phyloP scores from a whole-genome alignment of 495 filamentous ascomycete species.

The Ascobolus immersus region DNA sequence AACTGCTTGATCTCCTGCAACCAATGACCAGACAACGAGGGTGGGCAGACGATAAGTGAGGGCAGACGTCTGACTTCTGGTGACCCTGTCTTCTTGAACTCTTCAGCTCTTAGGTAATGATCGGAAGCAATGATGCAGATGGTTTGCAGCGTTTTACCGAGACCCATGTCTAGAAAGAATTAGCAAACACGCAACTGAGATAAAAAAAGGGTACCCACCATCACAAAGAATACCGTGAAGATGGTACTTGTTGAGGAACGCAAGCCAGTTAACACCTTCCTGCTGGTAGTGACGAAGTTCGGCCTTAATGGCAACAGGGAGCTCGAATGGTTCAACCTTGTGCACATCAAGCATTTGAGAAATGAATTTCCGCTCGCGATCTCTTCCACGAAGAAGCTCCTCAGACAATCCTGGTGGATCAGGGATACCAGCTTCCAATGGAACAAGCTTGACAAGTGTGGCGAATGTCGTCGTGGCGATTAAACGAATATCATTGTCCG shows the following conservation, averaged over 20 bases:
- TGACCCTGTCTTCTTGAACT: slow-evolving; percentile 53
- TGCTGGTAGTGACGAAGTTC: slow-evolving; percentile 90
- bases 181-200: not conserved
- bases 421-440: slow-evolving; percentile 90
- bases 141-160: slow-evolving; percentile 91
- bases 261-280: slow-evolving; percentile 95
- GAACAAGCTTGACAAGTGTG: slow-evolving; percentile 90
- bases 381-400: slow-evolving; percentile 64
- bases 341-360: slow-evolving; percentile 83
- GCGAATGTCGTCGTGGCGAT: slow-evolving; percentile 94
- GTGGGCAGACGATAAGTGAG: slow-evolving; percentile 84
- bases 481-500: slow-evolving; percentile 78
- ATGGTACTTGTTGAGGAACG: slow-evolving; percentile 93
- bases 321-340: slow-evolving; percentile 79
- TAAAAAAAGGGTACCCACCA: slow-evolving; percentile 8
- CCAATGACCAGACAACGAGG: slow-evolving; percentile 96
- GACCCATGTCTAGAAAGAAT: slow-evolving; percentile 58
- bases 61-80: slow-evolving; percentile 56
- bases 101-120: slow-evolving; percentile 75
- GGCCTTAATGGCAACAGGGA: slow-evolving; percentile 91
- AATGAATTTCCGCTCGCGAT: slow-evolving; percentile 86
- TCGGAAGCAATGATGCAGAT: slow-evolving; percentile 95
- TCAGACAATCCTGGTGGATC: slow-evolving; percentile 83
- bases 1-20: slow-evolving; percentile 89
- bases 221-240: slow-evolving; percentile 96